phyloP scores from a whole-genome alignment of 768 basidiomycete genomes.

The Trametes cubensis region DNA sequence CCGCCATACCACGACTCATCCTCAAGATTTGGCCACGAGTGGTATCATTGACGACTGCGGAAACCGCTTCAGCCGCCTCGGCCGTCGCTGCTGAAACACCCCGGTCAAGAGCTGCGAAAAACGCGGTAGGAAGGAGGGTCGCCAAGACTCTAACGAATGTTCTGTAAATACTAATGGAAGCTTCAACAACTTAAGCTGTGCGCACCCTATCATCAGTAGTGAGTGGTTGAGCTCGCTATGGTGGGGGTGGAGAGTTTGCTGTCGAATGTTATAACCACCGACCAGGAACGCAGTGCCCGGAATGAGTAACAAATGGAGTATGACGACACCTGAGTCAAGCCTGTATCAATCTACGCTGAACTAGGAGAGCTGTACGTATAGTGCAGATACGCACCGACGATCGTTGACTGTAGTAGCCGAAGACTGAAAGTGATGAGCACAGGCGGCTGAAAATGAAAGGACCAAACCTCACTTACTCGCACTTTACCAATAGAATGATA shows the following conservation, averaged over 20 bases:
- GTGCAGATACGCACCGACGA: constrained; percentile 47
- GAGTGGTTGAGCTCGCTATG: constrained; percentile 69
- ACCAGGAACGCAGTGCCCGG: constrained; percentile 73
- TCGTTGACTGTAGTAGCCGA: constrained; percentile 67
- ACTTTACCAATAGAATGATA: constrained; percentile 66
- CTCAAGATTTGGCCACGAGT: constrained; percentile 52
- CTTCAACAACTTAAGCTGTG: neutral
- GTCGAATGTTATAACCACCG: constrained; percentile 66
- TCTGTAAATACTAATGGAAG: neutral
- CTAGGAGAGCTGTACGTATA: neutral
- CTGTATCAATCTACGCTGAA: too few species aligned
- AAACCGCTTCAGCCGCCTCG: constrained; percentile 27
- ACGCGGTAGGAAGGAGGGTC: constrained; percentile 65
- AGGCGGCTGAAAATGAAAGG: neutral
- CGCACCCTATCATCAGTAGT: constrained; percentile 68
- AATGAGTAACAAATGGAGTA: constrained; percentile 73
- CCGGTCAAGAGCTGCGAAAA: constrained; percentile 61
- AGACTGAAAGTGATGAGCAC: constrained; percentile 47
- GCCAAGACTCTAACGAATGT: constrained; percentile 53
- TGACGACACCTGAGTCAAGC: constrained; percentile 55
- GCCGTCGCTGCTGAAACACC: constrained; percentile 28
- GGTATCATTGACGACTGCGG: constrained; percentile 43
- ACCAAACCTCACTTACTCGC: constrained; percentile 57
- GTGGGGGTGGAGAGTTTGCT: constrained; percentile 71
- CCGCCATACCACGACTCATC: constrained; percentile 67